Percentiles rank a stretch among this genome's conserved stretches.
These are phyloP conservation scores for Mycena olivaceomarginata DNA, from an alignment of 768 basidiomycete genomes.

Conservation along the genomic window DNA sequence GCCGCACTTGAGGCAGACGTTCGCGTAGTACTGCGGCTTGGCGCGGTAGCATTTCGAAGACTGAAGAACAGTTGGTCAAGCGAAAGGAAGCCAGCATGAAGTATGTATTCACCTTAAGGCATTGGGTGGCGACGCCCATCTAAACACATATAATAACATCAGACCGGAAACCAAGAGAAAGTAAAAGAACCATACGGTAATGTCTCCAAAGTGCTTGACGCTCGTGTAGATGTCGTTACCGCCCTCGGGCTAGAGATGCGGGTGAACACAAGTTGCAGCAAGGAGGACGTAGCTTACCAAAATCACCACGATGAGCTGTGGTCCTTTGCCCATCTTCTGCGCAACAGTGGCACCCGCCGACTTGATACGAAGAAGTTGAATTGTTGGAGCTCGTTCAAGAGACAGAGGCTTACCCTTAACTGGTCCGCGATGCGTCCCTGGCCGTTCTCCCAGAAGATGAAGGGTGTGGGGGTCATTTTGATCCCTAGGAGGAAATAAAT, in stretches of 20 bases:
- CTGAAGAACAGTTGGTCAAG: constrained; percentile 61
- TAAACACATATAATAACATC: constrained; percentile 5
- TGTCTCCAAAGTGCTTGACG: constrained; percentile 87
- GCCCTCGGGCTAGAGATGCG: constrained; percentile 64
- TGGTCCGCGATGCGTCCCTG: no score
- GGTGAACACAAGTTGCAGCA: constrained; percentile 26
- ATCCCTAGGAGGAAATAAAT: constrained; percentile 69
- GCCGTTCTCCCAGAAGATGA: constrained; percentile 71
- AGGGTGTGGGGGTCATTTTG: constrained; percentile 63
- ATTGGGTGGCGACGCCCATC: constrained; percentile 88
- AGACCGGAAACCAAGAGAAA: not conserved
- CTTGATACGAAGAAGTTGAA: constrained; percentile 23
- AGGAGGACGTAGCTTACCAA: constrained; percentile 63
- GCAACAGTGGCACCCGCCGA: constrained; percentile 68
- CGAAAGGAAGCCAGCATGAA: no score
- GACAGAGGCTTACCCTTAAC: constrained; percentile 6
- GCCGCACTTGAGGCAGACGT: constrained; percentile 86
- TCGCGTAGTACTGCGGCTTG: constrained; percentile 89
- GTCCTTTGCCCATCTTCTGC: constrained; percentile 61
- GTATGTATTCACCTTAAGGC: constrained; percentile 47
- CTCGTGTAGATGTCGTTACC: constrained; percentile 83
- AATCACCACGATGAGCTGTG: constrained; percentile 79
- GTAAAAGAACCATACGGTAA: constrained; percentile 58
- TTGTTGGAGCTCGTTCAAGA: not conserved
- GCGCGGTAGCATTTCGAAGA: constrained; percentile 78